A percentile compares a stretch with the other conserved stretches of the same genome.
phyloP scores from a whole-genome alignment of 176 grass and related monocot genomes.

The Phoenix roebelenii region DNA sequence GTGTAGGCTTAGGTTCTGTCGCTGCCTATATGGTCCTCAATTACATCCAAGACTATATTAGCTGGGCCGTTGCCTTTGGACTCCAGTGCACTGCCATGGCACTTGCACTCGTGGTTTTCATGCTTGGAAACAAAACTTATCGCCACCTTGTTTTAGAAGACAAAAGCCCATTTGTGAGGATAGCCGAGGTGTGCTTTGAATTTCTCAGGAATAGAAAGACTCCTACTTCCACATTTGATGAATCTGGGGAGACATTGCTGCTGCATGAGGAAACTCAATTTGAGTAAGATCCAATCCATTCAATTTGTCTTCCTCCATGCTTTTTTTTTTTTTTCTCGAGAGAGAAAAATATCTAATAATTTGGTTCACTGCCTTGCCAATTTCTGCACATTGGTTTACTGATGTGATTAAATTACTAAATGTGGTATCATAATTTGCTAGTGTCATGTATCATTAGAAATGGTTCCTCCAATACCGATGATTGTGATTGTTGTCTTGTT shows the following conservation, averaged over 20 bases:
- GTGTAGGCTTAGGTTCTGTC: constrained; percentile 16
- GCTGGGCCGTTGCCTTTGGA: constrained; percentile 2
- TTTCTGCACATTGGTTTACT: too few relatives aligned
- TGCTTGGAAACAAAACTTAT: constrained; percentile 4
- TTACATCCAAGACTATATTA: constrained; percentile 4
- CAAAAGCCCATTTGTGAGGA: not conserved
- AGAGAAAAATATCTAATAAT: too few relatives aligned
- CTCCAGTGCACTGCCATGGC: not conserved
- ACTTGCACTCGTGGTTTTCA: not conserved
- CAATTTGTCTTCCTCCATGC: too few relatives aligned
- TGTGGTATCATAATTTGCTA: not conserved
- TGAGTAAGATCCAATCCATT: not conserved
- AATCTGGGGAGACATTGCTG: not conserved
- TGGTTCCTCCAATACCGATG: too few relatives aligned
- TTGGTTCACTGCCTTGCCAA: too few relatives aligned
- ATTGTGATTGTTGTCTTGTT: too few relatives aligned
- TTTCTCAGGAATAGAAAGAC: not conserved
- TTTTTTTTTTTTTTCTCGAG: too few relatives aligned
- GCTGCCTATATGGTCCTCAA: not conserved
- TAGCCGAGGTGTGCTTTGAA: not conserved
- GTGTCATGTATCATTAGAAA: not conserved
- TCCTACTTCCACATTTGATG: not conserved
- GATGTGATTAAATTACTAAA: not conserved
- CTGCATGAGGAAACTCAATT: not conserved
- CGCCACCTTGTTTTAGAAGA: not conserved